phyloP scores from a whole-genome alignment of 176 grass and related monocot species.

The Oryza longistaminata region DNA sequence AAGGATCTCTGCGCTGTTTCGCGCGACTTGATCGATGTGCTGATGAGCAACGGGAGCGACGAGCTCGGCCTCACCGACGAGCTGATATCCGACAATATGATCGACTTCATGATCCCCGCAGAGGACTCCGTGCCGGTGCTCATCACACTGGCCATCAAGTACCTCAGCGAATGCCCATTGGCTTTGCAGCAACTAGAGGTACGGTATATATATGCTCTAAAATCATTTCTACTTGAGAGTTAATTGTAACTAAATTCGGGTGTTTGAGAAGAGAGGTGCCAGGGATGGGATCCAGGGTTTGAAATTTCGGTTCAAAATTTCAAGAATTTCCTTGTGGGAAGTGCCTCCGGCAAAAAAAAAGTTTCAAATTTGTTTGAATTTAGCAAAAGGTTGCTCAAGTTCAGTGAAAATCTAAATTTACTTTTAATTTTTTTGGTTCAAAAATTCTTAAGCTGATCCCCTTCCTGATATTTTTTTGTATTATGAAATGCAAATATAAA shows the following conservation, averaged over 20 bases:
- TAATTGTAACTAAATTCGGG: neutral
- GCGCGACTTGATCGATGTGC: constrained; percentile 66
- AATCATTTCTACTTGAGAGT: neutral
- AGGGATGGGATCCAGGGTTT: neutral
- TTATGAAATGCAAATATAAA: neutral
- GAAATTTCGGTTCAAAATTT: neutral
- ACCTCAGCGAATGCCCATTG: constrained; percentile 77
- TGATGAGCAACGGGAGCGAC: constrained; percentile 59
- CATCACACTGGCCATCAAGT: constrained; percentile 93
- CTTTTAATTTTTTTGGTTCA: neutral
- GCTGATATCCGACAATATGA: constrained; percentile 96
- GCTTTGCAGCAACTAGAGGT: constrained; percentile 87
- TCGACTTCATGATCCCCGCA: constrained; percentile 97
- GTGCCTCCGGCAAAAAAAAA: neutral
- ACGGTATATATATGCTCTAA: neutral
- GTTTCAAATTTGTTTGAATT: neutral
- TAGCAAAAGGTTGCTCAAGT: neutral
- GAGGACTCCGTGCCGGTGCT: constrained; percentile 97
- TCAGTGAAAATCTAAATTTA: neutral
- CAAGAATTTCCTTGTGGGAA: neutral
- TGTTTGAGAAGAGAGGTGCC: neutral
- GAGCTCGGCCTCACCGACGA: constrained; percentile 82
- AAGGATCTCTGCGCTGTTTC: neutral
- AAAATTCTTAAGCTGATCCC: neutral
- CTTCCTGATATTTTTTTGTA: neutral